Evolutionary conservation across 2,329 filamentous ascomycete species (phyloP).

Genomic region (Alternaria angustiovoidea): DNA sequence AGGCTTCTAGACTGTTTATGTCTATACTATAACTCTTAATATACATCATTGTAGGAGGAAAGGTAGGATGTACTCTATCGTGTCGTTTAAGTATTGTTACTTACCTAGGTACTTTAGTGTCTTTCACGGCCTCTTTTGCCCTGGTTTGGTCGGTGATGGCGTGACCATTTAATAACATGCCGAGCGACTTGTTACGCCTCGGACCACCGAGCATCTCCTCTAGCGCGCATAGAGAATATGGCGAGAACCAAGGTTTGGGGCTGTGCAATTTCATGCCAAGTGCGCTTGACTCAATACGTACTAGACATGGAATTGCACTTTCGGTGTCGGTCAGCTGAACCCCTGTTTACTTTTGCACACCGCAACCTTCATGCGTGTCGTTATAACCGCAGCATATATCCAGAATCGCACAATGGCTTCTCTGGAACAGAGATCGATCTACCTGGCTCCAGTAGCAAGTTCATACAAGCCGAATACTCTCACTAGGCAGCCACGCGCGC

Average conservation of each 20-base stretch:
- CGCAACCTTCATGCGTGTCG: neutral
- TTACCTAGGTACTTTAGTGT: too few relatives aligned
- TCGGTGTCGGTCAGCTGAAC: neutral
- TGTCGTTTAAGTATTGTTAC: too few relatives aligned
- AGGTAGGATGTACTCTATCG: too few relatives aligned
- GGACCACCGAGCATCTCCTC: too few relatives aligned
- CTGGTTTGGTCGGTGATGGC: too few relatives aligned
- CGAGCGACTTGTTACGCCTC: too few relatives aligned
- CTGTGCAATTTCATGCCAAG: neutral
- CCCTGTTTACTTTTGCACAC: conserved; percentile 10
- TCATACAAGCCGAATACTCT: neutral
- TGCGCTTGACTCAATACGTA: conserved; percentile 3
- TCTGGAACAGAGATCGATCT: neutral
- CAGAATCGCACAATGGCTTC: neutral
- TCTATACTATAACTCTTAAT: too few relatives aligned
- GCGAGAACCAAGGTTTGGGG: neutral
- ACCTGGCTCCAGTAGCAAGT: neutral
- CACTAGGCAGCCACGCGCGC: neutral
- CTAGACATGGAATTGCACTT: conserved; percentile 16
- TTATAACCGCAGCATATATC: neutral
- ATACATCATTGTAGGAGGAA: too few relatives aligned
- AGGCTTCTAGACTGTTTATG: too few relatives aligned
- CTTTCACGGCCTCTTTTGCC: too few relatives aligned
- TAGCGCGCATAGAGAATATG: neutral
- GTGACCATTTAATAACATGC: too few relatives aligned